A percentile compares a stretch with the other conserved stretches of the same genome.
phyloP scores from a whole-genome alignment of 2,329 filamentous ascomycete species.

The Trichoderma aggressivum region DNA sequence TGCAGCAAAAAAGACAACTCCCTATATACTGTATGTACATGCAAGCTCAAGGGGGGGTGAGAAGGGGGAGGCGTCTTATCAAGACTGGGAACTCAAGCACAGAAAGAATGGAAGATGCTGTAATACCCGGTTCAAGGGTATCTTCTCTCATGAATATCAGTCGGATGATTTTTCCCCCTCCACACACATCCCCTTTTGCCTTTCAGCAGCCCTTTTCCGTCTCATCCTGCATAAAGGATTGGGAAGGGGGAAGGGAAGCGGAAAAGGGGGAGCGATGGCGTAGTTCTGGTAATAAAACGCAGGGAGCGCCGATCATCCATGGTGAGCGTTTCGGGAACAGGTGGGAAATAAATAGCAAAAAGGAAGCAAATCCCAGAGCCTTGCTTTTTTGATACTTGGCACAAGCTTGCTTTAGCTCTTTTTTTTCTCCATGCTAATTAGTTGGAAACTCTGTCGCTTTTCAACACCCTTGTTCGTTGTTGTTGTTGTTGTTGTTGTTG shows the following conservation, averaged over 20 bases:
- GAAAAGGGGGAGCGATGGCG: neutral
- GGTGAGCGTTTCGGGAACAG: neutral
- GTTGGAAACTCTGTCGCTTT: neutral
- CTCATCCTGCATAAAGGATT: neutral
- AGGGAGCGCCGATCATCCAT: neutral
- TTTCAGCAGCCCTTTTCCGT: neutral
- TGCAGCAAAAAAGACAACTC: neutral
- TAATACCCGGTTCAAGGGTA: neutral
- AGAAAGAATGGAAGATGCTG: too few species aligned
- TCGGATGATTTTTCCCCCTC: neutral
- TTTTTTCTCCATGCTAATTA: neutral
- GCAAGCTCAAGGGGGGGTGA: neutral
- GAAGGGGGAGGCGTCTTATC: neutral
- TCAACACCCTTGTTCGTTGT: neutral
- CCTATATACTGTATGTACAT: too few species aligned
- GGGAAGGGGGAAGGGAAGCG: too few species aligned
- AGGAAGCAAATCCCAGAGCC: neutral
- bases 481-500: too few species aligned
- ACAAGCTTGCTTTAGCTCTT: neutral
- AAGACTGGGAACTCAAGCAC: neutral
- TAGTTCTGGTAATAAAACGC: neutral
- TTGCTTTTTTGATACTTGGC: neutral
- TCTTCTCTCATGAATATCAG: neutral
- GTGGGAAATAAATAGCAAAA: neutral
- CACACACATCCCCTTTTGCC: neutral